Conservation (phyloP, 768 basidiomycete genomes). For the Mycena filopes region DNA sequence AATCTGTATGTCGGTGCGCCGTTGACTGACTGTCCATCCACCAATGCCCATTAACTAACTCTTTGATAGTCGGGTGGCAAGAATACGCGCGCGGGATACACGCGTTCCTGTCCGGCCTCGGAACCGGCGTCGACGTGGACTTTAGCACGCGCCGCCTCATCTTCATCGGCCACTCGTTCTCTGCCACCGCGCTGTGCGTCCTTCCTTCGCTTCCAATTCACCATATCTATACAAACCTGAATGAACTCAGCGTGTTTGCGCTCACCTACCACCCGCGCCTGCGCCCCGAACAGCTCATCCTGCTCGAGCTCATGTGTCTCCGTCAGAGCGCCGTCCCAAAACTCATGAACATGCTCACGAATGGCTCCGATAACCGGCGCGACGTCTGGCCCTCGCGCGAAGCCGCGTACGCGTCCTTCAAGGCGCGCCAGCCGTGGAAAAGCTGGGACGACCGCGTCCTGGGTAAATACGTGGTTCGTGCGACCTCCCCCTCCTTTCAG, state of each 20-base stretch:
- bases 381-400: slow-evolving; percentile 64
- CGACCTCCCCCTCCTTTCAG: no score
- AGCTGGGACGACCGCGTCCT: slow-evolving; percentile 63
- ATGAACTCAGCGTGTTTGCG: slow-evolving; percentile 48
- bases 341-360: slow-evolving; percentile 38
- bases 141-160: slow-evolving; percentile 59
- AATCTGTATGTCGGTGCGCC: slow-evolving; percentile 58
- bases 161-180: slow-evolving; percentile 68
- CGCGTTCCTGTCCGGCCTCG: slow-evolving; percentile 58
- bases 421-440: slow-evolving; percentile 52
- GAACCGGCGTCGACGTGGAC: slow-evolving; percentile 60
- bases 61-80: slow-evolving; percentile 58
- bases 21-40: no score
- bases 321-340: slow-evolving; percentile 18
- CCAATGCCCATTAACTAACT: no score
- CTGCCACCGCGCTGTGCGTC: slow-evolving; percentile 56
- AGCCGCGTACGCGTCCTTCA: slow-evolving; percentile 55
- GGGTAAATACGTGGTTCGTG: slow-evolving; percentile 52
- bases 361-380: slow-evolving; percentile 50
- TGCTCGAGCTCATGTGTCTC: slow-evolving; percentile 60
- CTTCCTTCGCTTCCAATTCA: no score
- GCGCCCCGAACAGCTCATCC: slow-evolving; percentile 50
- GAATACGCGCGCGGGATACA: slow-evolving; percentile 62
- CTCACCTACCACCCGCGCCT: slow-evolving; percentile 53
- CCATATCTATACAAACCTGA: no score